These are phyloP conservation scores for Schizosaccharomyces octosporus DNA, from an alignment of 805 yeast species.

Conservation along the genomic window DNA sequence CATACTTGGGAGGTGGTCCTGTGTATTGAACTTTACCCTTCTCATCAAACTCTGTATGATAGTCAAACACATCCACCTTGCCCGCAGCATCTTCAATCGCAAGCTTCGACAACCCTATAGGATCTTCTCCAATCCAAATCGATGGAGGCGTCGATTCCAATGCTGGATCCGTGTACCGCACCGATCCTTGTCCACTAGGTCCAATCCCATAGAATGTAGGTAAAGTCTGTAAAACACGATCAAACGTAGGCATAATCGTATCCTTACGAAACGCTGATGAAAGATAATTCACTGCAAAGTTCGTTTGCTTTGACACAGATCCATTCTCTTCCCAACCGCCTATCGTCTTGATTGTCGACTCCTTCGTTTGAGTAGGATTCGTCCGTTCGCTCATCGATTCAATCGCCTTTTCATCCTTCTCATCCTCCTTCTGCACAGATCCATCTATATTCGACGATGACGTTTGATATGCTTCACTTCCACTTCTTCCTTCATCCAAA, in stretches of 20 bases:
- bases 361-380: too few species aligned
- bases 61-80: neutral
- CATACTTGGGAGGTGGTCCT: neutral
- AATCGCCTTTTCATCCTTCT: neutral
- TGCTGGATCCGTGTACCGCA: conserved; percentile 11
- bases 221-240: neutral
- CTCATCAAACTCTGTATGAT: neutral
- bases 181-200: neutral
- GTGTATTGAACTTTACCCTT: neutral
- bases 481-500: neutral
- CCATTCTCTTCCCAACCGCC: neutral
- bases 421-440: neutral
- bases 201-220: neutral
- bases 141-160: conserved; percentile 12
- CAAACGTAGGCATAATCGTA: neutral
- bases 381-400: too few species aligned
- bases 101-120: conserved; percentile 15
- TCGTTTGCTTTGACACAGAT: neutral
- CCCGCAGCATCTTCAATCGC: conserved; percentile 12
- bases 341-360: too few species aligned
- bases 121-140: conserved; percentile 24
- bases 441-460: neutral
- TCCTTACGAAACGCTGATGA: neutral
- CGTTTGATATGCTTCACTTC: neutral
- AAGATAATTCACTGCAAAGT: neutral